A percentile compares a stretch with the other conserved stretches of the same genome.
Evolutionary conservation across 768 basidiomycete species (phyloP).

Genomic region (Kwoniella dejecticola): DNA sequence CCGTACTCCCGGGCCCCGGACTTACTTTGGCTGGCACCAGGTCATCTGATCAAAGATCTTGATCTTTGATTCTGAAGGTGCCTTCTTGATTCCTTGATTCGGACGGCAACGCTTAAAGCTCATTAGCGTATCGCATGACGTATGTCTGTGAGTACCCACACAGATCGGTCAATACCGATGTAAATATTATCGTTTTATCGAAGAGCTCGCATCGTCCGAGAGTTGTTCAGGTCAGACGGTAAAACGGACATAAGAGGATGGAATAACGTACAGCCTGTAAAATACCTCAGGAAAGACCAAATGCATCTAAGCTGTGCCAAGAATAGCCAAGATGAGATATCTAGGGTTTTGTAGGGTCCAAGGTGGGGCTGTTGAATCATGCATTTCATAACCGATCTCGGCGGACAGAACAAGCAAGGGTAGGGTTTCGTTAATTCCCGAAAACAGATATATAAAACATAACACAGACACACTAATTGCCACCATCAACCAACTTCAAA

Average conservation of each 20-base stretch:
- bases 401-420: too few relatives aligned
- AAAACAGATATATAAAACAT: too few relatives aligned
- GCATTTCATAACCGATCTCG: too few relatives aligned
- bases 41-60: too few relatives aligned
- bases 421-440: too few relatives aligned
- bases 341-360: background rate
- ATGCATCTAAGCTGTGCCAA: constrained; percentile 2
- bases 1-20: background rate
- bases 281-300: background rate
- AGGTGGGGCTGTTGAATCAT: too few relatives aligned
- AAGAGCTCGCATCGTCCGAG: too few relatives aligned
- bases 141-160: background rate
- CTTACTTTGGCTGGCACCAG: too few relatives aligned
- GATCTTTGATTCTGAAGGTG: too few relatives aligned
- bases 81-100: too few relatives aligned
- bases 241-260: background rate
- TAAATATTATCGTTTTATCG: background rate
- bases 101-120: background rate
- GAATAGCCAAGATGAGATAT: constrained; percentile 10
- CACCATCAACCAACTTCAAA: background rate
- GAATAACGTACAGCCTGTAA: background rate
- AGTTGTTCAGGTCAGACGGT: background rate
- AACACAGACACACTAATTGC: background rate
- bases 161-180: constrained; percentile 1
- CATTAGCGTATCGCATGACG: constrained; percentile 4